Evolutionary conservation across 225 moss, liverwort and hornwort genomes (phyloP).

Genomic region (Rhytidiadelphus loreus): DNA sequence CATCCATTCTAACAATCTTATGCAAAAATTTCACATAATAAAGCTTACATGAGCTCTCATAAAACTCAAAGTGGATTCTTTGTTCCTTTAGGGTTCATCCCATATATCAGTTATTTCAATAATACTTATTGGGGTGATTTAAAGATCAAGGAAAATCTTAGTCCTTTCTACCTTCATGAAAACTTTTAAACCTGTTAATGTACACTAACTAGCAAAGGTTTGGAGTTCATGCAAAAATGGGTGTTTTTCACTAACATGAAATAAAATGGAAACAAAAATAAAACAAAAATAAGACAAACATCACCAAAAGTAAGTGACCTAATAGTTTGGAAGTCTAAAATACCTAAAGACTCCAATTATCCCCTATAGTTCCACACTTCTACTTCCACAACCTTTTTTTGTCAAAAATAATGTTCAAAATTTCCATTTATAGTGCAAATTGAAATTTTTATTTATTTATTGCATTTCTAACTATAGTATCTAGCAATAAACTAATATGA

Average conservation of each 20-base stretch:
- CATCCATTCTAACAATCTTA: neutral
- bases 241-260: too few relatives aligned
- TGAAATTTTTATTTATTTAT: neutral
- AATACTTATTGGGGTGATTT: neutral
- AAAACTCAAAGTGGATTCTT: neutral
- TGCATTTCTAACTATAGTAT: too few relatives aligned
- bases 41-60: neutral
- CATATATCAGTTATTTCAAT: neutral
- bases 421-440: neutral
- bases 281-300: neutral
- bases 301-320: fast-evolving
- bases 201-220: neutral
- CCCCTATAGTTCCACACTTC: fast-evolving
- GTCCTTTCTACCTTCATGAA: fast-evolving
- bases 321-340: neutral
- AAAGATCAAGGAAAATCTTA: neutral
- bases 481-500: neutral
- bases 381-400: fast-evolving
- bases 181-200: neutral
- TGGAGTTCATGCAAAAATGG: neutral
- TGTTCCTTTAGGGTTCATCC: fast-evolving
- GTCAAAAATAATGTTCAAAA: neutral
- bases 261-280: neutral
- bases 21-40: neutral
- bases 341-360: neutral